Conservation (phyloP, 352 stramenopile genomes). For the Phytophthora pluvialis region DNA sequence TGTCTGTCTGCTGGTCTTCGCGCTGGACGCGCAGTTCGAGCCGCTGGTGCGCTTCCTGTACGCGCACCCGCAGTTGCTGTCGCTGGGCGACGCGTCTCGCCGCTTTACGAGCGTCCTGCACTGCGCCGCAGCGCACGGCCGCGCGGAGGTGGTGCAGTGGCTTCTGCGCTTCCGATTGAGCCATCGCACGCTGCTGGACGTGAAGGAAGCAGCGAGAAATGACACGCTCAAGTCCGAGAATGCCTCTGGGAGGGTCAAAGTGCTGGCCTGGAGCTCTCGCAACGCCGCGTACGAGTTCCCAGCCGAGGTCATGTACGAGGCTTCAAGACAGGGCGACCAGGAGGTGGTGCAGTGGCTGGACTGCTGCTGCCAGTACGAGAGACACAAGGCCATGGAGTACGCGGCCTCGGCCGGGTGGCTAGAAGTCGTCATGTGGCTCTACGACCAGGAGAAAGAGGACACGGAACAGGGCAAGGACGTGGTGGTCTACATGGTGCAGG, state of each 20-base stretch:
- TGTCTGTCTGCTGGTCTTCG: slow-evolving; percentile 41
- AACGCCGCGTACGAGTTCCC: slow-evolving; percentile 44
- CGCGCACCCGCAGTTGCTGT: slow-evolving; percentile 33
- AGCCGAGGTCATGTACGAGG: slow-evolving; percentile 49
- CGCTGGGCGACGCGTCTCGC: slow-evolving; percentile 32
- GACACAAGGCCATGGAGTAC: slow-evolving; percentile 52
- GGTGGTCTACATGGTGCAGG: slow-evolving; percentile 41
- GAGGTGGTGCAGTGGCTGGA: slow-evolving; percentile 53
- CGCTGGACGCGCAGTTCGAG: slow-evolving; percentile 36
- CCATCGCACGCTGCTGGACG: slow-evolving; percentile 15
- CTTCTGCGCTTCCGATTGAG: slow-evolving; percentile 41
- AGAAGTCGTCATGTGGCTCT: slow-evolving; percentile 48
- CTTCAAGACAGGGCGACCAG: slow-evolving; percentile 39
- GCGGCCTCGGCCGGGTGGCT: slow-evolving; percentile 36
- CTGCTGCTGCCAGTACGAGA: slow-evolving; percentile 41
- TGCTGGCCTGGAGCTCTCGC: slow-evolving; percentile 40
- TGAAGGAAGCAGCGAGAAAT: slow-evolving; percentile 9
- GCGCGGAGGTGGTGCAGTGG: slow-evolving; percentile 36
- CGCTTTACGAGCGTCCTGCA: slow-evolving; percentile 43
- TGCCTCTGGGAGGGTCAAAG: slow-evolving; percentile 8
- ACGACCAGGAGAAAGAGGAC: slow-evolving; percentile 24
- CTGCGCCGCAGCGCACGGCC: slow-evolving; percentile 42
- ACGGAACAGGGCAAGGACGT: slow-evolving; percentile 7
- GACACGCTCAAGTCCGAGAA: not conserved
- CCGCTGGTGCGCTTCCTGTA: slow-evolving; percentile 40